Evolutionary conservation across 2,329 filamentous ascomycete species (phyloP).

Genomic region (Didymella sp.): DNA sequence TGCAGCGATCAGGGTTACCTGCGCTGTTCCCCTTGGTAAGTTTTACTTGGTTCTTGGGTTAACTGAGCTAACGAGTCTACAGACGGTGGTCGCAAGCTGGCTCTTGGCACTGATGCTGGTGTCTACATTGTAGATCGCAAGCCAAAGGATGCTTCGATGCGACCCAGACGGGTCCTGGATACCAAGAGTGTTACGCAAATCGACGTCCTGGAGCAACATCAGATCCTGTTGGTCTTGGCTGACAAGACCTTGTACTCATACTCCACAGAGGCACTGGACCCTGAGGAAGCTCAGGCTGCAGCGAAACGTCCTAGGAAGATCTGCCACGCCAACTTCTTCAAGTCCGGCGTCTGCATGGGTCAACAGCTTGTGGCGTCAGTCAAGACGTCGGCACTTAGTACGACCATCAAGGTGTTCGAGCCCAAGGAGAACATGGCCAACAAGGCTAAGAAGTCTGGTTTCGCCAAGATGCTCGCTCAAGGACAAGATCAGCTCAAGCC

Average conservation of each 20-base stretch:
- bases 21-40: slow-evolving; percentile 88
- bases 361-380: slow-evolving; percentile 95
- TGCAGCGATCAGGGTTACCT: slow-evolving; percentile 87
- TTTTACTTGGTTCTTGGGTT: slow-evolving; percentile 13
- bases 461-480: slow-evolving; percentile 92
- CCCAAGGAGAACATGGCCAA: slow-evolving; percentile 93
- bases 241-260: slow-evolving; percentile 95
- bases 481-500: slow-evolving; percentile 95
- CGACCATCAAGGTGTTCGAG: slow-evolving; percentile 99
- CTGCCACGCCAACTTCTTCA: slow-evolving; percentile 98
- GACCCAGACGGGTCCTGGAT: slow-evolving; percentile 85
- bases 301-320: slow-evolving; percentile 94
- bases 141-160: slow-evolving; percentile 75
- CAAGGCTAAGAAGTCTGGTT: slow-evolving; percentile 93
- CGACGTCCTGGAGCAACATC: slow-evolving; percentile 94
- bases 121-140: slow-evolving; percentile 92
- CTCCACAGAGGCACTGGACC: slow-evolving; percentile 83
- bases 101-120: slow-evolving; percentile 92
- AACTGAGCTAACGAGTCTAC: slow-evolving; percentile 32
- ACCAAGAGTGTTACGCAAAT: slow-evolving; percentile 89
- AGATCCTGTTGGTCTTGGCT: slow-evolving; percentile 86
- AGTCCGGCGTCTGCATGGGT: slow-evolving; percentile 91
- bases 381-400: slow-evolving; percentile 90
- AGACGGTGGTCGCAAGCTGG: slow-evolving; percentile 94
- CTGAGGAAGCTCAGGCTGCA: slow-evolving; percentile 74